Base-by-base conservation (phyloP, 2,329 filamentous ascomycete species). In the Xylaria sp. region DNA sequence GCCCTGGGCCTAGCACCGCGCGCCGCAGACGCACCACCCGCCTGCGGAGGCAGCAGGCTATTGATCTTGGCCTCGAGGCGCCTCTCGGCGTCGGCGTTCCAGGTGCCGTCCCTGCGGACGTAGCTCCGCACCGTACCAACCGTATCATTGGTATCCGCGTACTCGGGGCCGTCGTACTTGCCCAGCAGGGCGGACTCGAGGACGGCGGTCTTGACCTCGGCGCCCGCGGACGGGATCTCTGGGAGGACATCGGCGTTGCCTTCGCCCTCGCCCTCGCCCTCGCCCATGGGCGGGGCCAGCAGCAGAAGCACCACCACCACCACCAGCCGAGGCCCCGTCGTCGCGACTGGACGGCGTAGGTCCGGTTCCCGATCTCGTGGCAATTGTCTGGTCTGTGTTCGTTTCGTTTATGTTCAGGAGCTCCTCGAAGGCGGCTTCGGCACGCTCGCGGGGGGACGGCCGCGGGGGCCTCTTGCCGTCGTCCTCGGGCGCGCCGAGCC, bases 161-260 rank as follows among this genome's bases (percentile, higher is more conserved):
- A 70, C 52, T 61, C 48, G 2, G 71, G 67, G 1, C 61, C 61
- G 16, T 68, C 60, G 59, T 78, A 74, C 47, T 68, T 66, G 44
- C 76, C 76, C 48, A 70, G 67, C 40, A 78, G 58, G 2, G 69
- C 66, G 34, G 67, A 54, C 55, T 74, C 68, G 7, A 77, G 48
- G 11, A 77, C 69, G 8, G 70, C 71, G 13, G 59, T 56, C 54
- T 63, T 63, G 26, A 63, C 44, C 46, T 59, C 60, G 29, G 24
- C 37, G 21, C 48, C 54, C 21, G 63, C 54, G 41, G 66, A 37
- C 11, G 45, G 56, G 39, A 51, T 51, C 7, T n/a, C n/a, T n/a
- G n/a, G n/a, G n/a, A n/a, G n/a, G n/a, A n/a, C n/a, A n/a, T n/a
- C n/a, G n/a, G n/a, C n/a, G n/a, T n/a, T n/a, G 26, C 43, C 21